phyloP scores from a whole-genome alignment of 768 basidiomycete species.

The Boletus barrowsii region DNA sequence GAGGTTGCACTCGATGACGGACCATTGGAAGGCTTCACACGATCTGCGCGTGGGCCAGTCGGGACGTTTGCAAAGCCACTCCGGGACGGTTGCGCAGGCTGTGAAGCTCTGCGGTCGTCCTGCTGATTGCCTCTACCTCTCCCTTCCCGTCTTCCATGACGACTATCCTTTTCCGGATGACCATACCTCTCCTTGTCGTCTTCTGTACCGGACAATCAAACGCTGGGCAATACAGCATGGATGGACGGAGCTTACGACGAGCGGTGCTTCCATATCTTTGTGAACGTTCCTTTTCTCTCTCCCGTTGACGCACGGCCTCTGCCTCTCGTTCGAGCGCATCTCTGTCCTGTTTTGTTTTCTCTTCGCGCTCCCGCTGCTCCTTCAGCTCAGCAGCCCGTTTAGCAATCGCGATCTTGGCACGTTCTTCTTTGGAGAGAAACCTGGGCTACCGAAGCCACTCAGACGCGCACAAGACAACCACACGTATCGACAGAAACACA shows the following conservation, averaged over 20 bases:
- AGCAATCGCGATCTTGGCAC: slow-evolving; percentile 83
- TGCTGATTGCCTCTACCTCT: slow-evolving; percentile 35
- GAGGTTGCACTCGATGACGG: slow-evolving; percentile 39
- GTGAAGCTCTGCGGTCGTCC: slow-evolving; percentile 37
- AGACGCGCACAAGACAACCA: neutral
- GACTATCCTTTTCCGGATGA: slow-evolving; percentile 49
- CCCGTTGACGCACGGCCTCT: slow-evolving; percentile 57
- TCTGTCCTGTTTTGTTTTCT: slow-evolving; percentile 56
- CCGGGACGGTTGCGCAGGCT: slow-evolving; percentile 34
- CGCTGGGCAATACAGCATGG: neutral
- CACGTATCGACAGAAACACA: slow-evolving; percentile 27
- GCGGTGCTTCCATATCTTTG: slow-evolving; percentile 38
- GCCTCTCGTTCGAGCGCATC: slow-evolving; percentile 75
- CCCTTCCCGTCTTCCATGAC: slow-evolving; percentile 40
- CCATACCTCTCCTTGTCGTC: slow-evolving; percentile 48
- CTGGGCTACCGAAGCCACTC: slow-evolving; percentile 60
- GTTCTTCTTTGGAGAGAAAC: slow-evolving; percentile 90
- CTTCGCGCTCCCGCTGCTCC: slow-evolving; percentile 65
- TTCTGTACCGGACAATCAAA: slow-evolving; percentile 34
- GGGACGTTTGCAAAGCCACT: slow-evolving; percentile 68
- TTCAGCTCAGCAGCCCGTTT: slow-evolving; percentile 82
- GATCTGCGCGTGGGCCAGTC: slow-evolving; percentile 80
- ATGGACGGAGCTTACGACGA: slow-evolving; percentile 28
- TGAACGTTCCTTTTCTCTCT: slow-evolving; percentile 36
- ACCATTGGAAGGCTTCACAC: slow-evolving; percentile 40